Conservation (phyloP, 1,139 yeast species). For the Candida tropicalis region DNA sequence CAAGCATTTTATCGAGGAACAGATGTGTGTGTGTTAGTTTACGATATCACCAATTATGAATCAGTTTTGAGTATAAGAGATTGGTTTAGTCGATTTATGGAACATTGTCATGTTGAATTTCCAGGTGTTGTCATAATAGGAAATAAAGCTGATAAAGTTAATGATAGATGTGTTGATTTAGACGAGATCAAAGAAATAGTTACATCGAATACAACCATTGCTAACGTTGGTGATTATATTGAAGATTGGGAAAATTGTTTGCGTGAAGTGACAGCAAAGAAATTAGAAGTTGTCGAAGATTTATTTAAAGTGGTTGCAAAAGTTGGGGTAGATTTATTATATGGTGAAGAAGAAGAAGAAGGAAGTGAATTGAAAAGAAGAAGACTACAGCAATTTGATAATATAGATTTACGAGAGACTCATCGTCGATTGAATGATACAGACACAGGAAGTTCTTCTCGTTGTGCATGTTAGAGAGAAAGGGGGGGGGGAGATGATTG, state of each 20-base stretch:
- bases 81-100: conserved; percentile 55
- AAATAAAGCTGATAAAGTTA: conserved; percentile 49
- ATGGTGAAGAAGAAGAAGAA: conserved; percentile 15
- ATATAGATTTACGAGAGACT: conserved; percentile 33
- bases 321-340: conserved; percentile 34
- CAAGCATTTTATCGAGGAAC: conserved; percentile 65
- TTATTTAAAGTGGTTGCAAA: conserved; percentile 49
- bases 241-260: conserved; percentile 45
- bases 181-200: conserved; percentile 46
- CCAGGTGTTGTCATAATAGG: conserved; percentile 61
- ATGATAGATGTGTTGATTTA: conserved; percentile 42
- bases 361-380: conserved; percentile 14
- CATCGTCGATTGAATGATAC: conserved; percentile 14
- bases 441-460: conserved; percentile 11
- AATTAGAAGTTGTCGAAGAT: conserved; percentile 36
- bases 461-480: conserved; percentile 26
- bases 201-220: conserved; percentile 26
- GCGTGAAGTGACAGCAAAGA: conserved; percentile 48
- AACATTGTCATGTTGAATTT: conserved; percentile 50
- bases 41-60: conserved; percentile 59
- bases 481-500: not conserved
- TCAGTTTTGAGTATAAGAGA: conserved; percentile 51
- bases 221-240: conserved; percentile 36
- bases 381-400: conserved; percentile 40
- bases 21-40: conserved; percentile 58